These are phyloP conservation scores for Russula abietina DNA, from an alignment of 768 basidiomycete genomes.

Conservation along the genomic window DNA sequence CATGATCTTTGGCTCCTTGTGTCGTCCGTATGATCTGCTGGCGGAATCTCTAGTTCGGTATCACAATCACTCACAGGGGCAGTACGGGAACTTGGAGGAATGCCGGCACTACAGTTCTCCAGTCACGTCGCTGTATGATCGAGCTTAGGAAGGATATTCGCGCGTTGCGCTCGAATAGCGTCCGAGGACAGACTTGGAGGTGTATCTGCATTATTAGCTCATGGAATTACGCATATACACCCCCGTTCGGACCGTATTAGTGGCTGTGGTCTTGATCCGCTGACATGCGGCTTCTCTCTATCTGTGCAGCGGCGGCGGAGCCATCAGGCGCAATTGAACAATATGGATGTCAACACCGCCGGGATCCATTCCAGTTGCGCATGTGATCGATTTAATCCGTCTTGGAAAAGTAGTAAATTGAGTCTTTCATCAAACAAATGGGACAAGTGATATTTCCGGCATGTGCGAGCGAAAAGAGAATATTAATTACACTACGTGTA, in stretches of 20 bases:
- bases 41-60: not conserved
- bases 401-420: not conserved
- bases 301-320: too few species aligned
- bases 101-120: not conserved
- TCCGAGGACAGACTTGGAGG: not conserved
- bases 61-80: not conserved
- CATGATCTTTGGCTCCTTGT: not conserved
- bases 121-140: slow-evolving; percentile 3
- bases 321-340: not conserved
- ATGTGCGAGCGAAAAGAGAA: not conserved
- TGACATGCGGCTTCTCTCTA: not conserved
- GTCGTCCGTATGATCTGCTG: not conserved
- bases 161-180: too few species aligned
- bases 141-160: not conserved
- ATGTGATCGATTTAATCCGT: not conserved
- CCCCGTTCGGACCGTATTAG: too few species aligned
- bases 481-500: not conserved
- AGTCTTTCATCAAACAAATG: not conserved
- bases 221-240: too few species aligned
- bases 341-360: not conserved
- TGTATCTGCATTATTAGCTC: too few species aligned
- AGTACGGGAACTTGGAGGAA: not conserved
- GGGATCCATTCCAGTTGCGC: not conserved
- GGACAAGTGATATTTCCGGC: not conserved
- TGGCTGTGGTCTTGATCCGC: not conserved